Conservation (phyloP, 306 rosid species). For the Pueraria montana region DNA sequence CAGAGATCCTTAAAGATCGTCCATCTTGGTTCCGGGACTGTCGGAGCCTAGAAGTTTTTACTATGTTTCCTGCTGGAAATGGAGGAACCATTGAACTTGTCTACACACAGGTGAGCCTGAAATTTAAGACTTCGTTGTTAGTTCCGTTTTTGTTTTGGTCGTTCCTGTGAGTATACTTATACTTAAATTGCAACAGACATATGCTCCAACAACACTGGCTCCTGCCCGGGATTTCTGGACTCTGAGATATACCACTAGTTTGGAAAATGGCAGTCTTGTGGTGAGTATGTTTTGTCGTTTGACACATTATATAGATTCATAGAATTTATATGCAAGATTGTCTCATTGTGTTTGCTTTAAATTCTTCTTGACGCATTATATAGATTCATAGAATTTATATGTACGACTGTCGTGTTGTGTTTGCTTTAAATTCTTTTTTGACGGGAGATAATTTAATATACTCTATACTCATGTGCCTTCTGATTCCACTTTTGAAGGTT, state of each 20-base stretch:
- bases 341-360: not conserved
- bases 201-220: slow-evolving; percentile 95
- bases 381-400: not conserved
- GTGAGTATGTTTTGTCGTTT: slow-evolving; percentile 55
- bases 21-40: slow-evolving; percentile 98
- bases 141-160: not conserved
- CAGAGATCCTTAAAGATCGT: slow-evolving; percentile 99
- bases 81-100: slow-evolving; percentile 96
- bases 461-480: slow-evolving; percentile 6
- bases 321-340: not conserved
- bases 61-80: slow-evolving; percentile 92
- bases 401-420: not conserved
- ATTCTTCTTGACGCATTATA: too few species aligned
- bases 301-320: not conserved
- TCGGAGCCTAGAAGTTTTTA: slow-evolving; percentile 96
- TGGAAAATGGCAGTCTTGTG: slow-evolving; percentile 96
- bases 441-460: not conserved
- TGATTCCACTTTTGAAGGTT: slow-evolving; percentile 60
- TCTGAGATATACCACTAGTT: slow-evolving; percentile 83
- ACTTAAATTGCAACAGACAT: slow-evolving; percentile 63
- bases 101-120: slow-evolving; percentile 80
- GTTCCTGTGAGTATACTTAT: slow-evolving; percentile 13
- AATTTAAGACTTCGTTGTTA: not conserved
- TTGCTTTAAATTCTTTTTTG: not conserved
- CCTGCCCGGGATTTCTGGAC: slow-evolving; percentile 99